phyloP scores from a whole-genome alignment of 169 alveolate genomes.

The Plasmodium malariae region DNA sequence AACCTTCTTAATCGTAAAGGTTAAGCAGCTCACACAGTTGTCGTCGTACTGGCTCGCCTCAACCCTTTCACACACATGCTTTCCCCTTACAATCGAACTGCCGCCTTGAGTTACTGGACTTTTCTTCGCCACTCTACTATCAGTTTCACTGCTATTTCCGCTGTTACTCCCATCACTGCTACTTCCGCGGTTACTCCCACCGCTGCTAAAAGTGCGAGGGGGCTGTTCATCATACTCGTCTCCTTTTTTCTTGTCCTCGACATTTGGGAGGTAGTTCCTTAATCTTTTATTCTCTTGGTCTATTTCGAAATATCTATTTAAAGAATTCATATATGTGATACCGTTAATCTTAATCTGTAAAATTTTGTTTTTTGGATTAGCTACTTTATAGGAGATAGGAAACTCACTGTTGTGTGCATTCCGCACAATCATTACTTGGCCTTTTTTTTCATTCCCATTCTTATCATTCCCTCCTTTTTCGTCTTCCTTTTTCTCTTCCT shows the following conservation, averaged over 20 bases:
- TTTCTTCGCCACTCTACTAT: too few relatives aligned
- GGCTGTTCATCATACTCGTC: not conserved
- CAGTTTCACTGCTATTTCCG: too few relatives aligned
- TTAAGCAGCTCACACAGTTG: conserved; percentile 7
- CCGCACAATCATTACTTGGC: not conserved
- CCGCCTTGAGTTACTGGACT: too few relatives aligned
- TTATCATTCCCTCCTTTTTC: not conserved
- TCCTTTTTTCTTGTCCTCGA: not conserved
- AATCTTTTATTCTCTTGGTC: not conserved
- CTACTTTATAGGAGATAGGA: too few relatives aligned
- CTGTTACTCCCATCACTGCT: too few relatives aligned
- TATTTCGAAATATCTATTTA: not conserved
- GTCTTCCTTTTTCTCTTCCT: not conserved
- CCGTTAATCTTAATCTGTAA: not conserved
- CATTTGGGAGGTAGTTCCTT: not conserved
- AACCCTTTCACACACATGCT: too few relatives aligned
- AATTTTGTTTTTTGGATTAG: too few relatives aligned
- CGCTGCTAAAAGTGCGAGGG: too few relatives aligned
- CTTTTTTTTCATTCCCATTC: not conserved
- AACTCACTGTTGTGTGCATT: too few relatives aligned
- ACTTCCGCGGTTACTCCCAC: too few relatives aligned
- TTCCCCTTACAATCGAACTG: too few relatives aligned
- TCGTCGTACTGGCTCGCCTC: not conserved
- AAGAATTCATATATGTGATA: not conserved
- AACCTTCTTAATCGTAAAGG: conserved; percentile 18